A percentile compares a stretch with the other conserved stretches of the same genome.
These are phyloP conservation scores for Ramularia endophylla DNA, from an alignment of 2,329 filamentous ascomycete species.

Conservation along the genomic window DNA sequence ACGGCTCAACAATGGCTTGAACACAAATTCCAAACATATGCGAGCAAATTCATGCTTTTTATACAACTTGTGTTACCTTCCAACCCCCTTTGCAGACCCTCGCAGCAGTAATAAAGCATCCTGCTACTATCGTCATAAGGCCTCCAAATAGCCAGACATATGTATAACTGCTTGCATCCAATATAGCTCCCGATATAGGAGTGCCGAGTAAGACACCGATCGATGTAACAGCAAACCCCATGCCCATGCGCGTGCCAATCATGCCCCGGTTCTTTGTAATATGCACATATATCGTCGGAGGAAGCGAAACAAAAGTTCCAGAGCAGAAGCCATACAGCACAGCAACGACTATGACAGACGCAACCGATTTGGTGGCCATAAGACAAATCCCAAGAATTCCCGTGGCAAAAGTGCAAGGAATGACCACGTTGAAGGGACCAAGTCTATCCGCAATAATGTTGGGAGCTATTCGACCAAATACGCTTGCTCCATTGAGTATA, in stretches of 20 bases:
- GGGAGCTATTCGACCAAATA: conserved; percentile 43
- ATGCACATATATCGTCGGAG: conserved; percentile 42
- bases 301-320: conserved; percentile 41
- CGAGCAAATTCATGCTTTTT: background rate
- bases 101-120: conserved; percentile 17
- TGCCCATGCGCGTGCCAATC: conserved; percentile 50
- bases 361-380: conserved; percentile 31
- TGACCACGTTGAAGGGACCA: conserved; percentile 43
- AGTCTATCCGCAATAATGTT: conserved; percentile 41
- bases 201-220: conserved; percentile 49
- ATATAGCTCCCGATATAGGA: conserved; percentile 52
- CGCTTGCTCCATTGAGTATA: conserved; percentile 56
- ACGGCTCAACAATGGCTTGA: too few species aligned
- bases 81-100: conserved; percentile 26
- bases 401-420: conserved; percentile 38
- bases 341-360: conserved; percentile 37
- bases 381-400: conserved; percentile 39
- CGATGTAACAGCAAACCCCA: conserved; percentile 47
- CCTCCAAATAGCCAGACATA: conserved; percentile 42
- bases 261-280: conserved; percentile 37
- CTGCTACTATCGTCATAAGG: conserved; percentile 23
- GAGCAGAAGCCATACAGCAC: conserved; percentile 46
- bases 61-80: conserved; percentile 16
- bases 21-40: too few species aligned
- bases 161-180: conserved; percentile 39